Conservation (phyloP, 345 rosid species). For the Syzygium aqueum region DNA sequence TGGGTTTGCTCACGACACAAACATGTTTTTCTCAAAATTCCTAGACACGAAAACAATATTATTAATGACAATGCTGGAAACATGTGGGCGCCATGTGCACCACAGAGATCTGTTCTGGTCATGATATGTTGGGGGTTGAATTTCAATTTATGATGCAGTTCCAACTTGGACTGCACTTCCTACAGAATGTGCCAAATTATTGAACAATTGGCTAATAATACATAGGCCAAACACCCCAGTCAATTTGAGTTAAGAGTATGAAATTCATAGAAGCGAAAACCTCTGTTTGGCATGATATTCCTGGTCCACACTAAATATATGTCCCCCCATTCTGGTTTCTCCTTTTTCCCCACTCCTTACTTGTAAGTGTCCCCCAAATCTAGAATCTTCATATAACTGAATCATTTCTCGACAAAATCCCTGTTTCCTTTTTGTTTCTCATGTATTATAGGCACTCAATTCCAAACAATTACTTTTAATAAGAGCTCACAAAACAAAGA, state of each 20-base stretch:
- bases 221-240: background rate
- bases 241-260: background rate
- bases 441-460: background rate
- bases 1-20: background rate
- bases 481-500: background rate
- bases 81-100: background rate
- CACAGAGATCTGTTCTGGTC: background rate
- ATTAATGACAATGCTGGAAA: background rate
- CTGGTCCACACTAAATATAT: background rate
- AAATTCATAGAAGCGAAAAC: background rate
- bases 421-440: background rate
- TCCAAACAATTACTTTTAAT: background rate
- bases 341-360: background rate
- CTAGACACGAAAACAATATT: background rate
- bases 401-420: background rate
- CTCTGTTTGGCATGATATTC: background rate
- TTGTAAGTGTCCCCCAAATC: background rate
- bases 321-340: background rate
- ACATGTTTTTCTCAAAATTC: background rate
- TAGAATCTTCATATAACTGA: background rate
- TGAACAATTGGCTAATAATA: background rate
- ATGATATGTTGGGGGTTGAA: background rate
- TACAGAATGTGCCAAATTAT: background rate
- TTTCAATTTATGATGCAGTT: background rate
- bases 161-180: background rate